Conservation (phyloP, 495 filamentous ascomycete species). For the Penicillium diatomitis region DNA sequence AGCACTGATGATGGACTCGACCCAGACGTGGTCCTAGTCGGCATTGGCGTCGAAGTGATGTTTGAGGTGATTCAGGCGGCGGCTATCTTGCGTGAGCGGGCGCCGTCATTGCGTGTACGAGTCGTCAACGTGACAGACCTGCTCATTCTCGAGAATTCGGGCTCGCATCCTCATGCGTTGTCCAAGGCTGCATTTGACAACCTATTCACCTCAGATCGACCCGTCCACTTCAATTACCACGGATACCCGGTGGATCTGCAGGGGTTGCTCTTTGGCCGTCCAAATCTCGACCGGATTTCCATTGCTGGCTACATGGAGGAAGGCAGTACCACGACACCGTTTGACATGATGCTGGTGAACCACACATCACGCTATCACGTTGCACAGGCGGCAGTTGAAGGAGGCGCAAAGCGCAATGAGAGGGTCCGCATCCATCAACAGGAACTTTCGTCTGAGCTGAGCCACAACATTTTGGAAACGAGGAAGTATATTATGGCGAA, state of each 20-base stretch:
- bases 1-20: conserved; percentile 47
- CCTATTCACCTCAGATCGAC: conserved; percentile 52
- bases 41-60: conserved; percentile 62
- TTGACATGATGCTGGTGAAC: conserved; percentile 68
- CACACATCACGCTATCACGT: conserved; percentile 54
- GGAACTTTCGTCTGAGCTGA: conserved; percentile 38
- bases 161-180: conserved; percentile 54
- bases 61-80: conserved; percentile 63
- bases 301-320: conserved; percentile 63
- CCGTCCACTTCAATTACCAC: conserved; percentile 65
- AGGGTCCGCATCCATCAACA: conserved; percentile 40
- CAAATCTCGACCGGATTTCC: conserved; percentile 38
- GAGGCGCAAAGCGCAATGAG: conserved; percentile 41
- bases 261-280: conserved; percentile 55
- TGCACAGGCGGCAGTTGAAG: conserved; percentile 46
- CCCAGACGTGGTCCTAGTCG: conserved; percentile 60
- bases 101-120: conserved; percentile 48
- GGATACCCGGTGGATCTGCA: conserved; percentile 56
- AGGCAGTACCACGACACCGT: conserved; percentile 63
- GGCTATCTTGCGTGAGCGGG: conserved; percentile 42
- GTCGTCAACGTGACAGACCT: conserved; percentile 70
- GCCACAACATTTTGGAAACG: conserved; percentile 40
- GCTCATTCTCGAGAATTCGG: conserved; percentile 54
- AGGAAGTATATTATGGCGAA: conserved; percentile 47
- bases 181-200: conserved; percentile 42